Base-by-base conservation (phyloP, 78 protist genomes). In the Tieghemostelium lacteum region DNA sequence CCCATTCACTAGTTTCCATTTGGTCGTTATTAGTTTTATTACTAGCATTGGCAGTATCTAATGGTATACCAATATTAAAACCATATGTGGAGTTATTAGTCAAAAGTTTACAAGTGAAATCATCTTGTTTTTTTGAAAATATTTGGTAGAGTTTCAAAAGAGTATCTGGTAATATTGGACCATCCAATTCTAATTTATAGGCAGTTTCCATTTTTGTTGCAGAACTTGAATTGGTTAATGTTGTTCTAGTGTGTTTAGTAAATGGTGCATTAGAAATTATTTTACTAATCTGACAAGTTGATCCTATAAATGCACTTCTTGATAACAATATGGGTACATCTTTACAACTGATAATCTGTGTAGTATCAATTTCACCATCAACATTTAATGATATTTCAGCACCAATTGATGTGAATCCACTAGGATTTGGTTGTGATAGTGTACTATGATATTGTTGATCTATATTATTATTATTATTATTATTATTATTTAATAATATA, bases 91-190 rank as follows among this genome's bases (percentile, higher is more conserved):
- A 34, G 29, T 37, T 42, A 42, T 55, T 34, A 19, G 80, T 42
- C 16, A 22, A 57, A 29, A 49, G 76, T 60, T 83, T 52, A 42
- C 91, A 83, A 31, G 34, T 28, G 42, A 71, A 52, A 50, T 52
- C 26, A 69, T 36, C 37, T 33, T 67, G 28, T 63, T 16, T 49
- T 17, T 2, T 28, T 28, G 52, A 39, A 17, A 39, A 73, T 33
- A 57, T 26, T 24, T 73, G 28, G 7, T 22, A 26, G 5, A 52
- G 39, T 24, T 57, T 39, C n/a, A 10, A 39, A 34, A 62, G 24
- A 4, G 70, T 58, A 45, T 60, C 71, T 6, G 91, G 91, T 69
- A 52, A 5, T 3, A 83, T 24, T 19, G 91, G 91, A 42, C 91
- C 91, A 20, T 83, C 78, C 3, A 83, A 29, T 45, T 83, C 91